Evolutionary conservation across 179 eudicot species (phyloP).

Genomic region (Camellia oleifera): DNA sequence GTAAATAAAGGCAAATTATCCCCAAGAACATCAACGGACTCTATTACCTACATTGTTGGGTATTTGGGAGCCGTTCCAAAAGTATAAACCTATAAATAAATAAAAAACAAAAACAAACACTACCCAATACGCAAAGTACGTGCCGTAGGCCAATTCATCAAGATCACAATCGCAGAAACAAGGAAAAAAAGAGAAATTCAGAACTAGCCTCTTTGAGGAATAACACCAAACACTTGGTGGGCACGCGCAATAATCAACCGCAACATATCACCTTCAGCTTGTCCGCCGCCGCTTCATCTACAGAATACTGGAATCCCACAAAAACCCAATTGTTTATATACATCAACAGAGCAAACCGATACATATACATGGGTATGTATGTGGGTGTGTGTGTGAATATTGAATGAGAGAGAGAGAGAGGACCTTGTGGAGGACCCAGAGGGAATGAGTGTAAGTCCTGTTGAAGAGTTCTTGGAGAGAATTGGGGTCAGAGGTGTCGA

Average conservation of each 20-base stretch:
- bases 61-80: background rate
- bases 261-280: conserved; percentile 57
- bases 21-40: background rate
- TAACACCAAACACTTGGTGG: conserved; percentile 29
- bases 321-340: background rate
- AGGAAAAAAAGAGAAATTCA: background rate
- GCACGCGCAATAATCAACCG: conserved; percentile 20
- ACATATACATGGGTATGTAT: background rate
- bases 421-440: conserved; percentile 87
- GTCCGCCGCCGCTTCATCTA: conserved; percentile 55
- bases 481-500: conserved; percentile 48
- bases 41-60: background rate
- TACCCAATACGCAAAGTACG: background rate
- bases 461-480: conserved; percentile 57
- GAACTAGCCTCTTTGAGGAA: conserved; percentile 22
- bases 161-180: background rate
- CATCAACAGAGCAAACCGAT: background rate
- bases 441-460: conserved; percentile 71
- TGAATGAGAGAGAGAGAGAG: background rate
- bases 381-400: no score
- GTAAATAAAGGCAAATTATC: background rate
- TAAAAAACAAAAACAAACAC: background rate
- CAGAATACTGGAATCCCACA: conserved; percentile 51
- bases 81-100: background rate
- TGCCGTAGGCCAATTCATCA: background rate